Conservation (phyloP, 768 basidiomycete species). For the Pisolithus microcarpus region DNA sequence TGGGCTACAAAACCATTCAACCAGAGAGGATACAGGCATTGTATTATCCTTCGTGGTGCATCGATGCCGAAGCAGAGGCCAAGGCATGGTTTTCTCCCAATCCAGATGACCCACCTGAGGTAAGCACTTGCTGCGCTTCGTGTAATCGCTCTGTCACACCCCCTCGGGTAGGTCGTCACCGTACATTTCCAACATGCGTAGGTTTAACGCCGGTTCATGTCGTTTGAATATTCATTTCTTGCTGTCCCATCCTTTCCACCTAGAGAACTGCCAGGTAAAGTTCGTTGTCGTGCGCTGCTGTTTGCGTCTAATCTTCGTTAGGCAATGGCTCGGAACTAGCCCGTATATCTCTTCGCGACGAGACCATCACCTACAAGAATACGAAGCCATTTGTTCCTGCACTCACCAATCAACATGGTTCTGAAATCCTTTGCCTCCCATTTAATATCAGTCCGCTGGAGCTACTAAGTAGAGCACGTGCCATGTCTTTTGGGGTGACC, state of each 20-base stretch:
- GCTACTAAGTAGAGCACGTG: conserved; percentile 31
- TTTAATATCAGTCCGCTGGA: conserved; percentile 50
- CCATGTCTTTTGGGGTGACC: conserved; percentile 31
- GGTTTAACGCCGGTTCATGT: conserved; percentile 20
- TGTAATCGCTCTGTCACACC: conserved; percentile 2
- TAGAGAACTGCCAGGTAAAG: conserved; percentile 27
- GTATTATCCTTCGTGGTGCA: conserved; percentile 59
- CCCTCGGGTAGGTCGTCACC: conserved; percentile 23
- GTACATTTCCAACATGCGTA: conserved; percentile 41
- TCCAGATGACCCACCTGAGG: conserved; percentile 21
- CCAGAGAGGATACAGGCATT: conserved; percentile 45
- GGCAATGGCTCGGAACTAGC: conserved; percentile 32
- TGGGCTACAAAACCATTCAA: conserved; percentile 32
- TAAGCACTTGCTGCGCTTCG: conserved; percentile 8
- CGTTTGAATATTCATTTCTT: neutral
- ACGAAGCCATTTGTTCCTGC: conserved; percentile 43
- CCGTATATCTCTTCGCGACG: conserved; percentile 32
- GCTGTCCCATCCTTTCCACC: conserved; percentile 8
- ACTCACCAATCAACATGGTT: conserved; percentile 40
- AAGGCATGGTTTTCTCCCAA: conserved; percentile 22
- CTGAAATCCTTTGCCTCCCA: conserved; percentile 49
- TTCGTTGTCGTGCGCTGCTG: neutral
- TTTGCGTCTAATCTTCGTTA: conserved; percentile 1
- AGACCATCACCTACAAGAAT: conserved; percentile 16
- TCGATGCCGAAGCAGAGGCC: conserved; percentile 47